Evolutionary conservation across 129 eudicot species (phyloP), one percentile per base, ranked within the genome.

Genomic region (Artemisia annua): DNA sequence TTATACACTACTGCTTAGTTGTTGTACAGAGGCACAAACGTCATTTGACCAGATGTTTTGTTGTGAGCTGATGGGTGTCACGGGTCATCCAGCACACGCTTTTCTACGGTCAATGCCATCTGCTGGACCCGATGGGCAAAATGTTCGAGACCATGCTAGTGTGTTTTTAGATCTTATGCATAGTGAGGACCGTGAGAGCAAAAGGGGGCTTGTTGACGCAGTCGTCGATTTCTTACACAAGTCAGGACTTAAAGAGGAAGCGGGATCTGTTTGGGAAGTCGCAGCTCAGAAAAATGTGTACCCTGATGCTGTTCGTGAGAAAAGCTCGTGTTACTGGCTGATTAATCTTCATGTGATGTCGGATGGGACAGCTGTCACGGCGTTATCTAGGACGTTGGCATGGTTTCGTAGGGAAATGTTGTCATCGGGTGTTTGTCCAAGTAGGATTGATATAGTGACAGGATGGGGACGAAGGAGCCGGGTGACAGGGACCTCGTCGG

Each of bases 391-490:
- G 68, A 95, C 99, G 9, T 87, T 95, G 10, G 99, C 97, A 17
- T 86, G 96, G 96, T 91, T 95, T 75, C 84, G 97, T 10, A 75
- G 78, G 63, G 87, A 91, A 81, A 77, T 91, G 90, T 75, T 95
- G 39, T 43, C 61, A 4, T 86, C 91, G 0, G 97, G 99, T 1
- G 64, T 75, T 20, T 72, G 96, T 35, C 99, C 99, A 0, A 82
- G 81, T 71, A 83, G 99, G 48, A 88, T 95, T 9, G 99, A 95
- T 53, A 95, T 95, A 24, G 96, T 95, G 76, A 95, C 99, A 2
- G 99, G 99, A 2, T 95, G 99, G 99, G 99, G 99, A 16, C 83
- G 96, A 18, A 79, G 99, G 86, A 95, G 99, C 50, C 69, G 96
- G 84, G 96, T 95, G 63, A 95, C 96, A 0, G 99, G 99, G 13